Evolutionary conservation across 352 stramenopile genomes (phyloP), one percentile per base, ranked within the genome.

Genomic region (Globisporangium mamillatum): DNA sequence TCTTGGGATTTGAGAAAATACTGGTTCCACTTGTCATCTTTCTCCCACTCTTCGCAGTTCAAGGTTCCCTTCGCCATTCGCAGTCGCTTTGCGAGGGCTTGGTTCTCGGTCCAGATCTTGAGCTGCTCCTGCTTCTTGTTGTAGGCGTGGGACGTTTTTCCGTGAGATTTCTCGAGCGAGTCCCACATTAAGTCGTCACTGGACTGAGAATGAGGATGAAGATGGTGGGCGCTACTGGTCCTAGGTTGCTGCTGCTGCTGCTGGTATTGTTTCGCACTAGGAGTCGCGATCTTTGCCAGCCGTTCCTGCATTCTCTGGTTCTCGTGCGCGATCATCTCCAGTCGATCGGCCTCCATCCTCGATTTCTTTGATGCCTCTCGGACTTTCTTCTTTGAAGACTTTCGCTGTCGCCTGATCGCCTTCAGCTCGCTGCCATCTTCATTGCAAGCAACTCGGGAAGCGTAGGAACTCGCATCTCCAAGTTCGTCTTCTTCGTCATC

Each of bases 21-120:
- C 64, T 91, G 81, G 24, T 87, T 88, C 78, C 82, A 84, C 66
- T 92, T 89, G 44, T 80, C 80, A 44, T 91, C 84, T 62, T 86
- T 87, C 64, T 90, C 74, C 84, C 82, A 91, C 61, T 89, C 76
- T 41, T 91, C 90, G 50, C 71, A 82, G 12, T 80, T 82, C 3
- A 92, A 71, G 2, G 86, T 92, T 14, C 79, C 69, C 64, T 91
- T 94, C 1, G 84, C 79, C 41, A 76, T 89, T 9, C 80, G 75
- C 14, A 94, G 67, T 7, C 86, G 81, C 68, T 91, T 91, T 4
- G 65, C 76, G 6, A 94, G 69, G 24, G 77, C 80, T 68, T 92
- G 84, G 52, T 94, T 92, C 54, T 92, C 86, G 20, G 84, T 72
- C 76, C 75, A 90, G 36, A 94, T 94, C 38, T 87, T 87, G 29